phyloP scores from a whole-genome alignment of 306 rosid species.

The Glycine tomentella region DNA sequence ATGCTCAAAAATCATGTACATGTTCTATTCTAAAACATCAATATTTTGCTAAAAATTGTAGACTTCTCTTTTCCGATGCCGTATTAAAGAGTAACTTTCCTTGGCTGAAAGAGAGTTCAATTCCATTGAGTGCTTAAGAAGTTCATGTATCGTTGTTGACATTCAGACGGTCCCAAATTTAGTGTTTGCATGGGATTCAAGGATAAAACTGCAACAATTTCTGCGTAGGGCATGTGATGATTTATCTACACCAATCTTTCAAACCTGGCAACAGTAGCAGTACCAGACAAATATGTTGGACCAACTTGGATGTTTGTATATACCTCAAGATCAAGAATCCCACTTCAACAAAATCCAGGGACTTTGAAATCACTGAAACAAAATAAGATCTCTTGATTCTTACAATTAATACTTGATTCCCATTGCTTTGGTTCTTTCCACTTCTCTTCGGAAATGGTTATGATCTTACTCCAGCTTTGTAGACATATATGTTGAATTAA shows the following conservation, averaged over 20 bases:
- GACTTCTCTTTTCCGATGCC: conserved; percentile 15
- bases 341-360: conserved; percentile 38
- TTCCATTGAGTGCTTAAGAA: not conserved
- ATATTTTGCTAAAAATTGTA: conserved; percentile 12
- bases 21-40: conserved; percentile 22
- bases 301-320: conserved; percentile 38
- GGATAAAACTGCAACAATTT: conserved; percentile 17
- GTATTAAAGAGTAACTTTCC: conserved; percentile 9
- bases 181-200: conserved; percentile 17
- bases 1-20: conserved; percentile 51
- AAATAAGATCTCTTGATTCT: conserved; percentile 25
- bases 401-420: not conserved
- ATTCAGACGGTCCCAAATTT: conserved; percentile 41
- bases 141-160: not conserved
- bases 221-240: conserved; percentile 24
- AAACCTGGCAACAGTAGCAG: conserved; percentile 34
- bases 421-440: conserved; percentile 21
- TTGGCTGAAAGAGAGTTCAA: conserved; percentile 23
- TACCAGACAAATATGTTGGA: conserved; percentile 23
- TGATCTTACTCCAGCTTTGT: conserved; percentile 36
- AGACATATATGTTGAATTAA: conserved; percentile 33
- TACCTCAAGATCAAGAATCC: conserved; percentile 40
- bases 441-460: conserved; percentile 31
- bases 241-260: conserved; percentile 24
- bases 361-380: conserved; percentile 28